Base-by-base conservation (phyloP, 108 stramenopile species). In the Aurantiochytrium sp. region DNA sequence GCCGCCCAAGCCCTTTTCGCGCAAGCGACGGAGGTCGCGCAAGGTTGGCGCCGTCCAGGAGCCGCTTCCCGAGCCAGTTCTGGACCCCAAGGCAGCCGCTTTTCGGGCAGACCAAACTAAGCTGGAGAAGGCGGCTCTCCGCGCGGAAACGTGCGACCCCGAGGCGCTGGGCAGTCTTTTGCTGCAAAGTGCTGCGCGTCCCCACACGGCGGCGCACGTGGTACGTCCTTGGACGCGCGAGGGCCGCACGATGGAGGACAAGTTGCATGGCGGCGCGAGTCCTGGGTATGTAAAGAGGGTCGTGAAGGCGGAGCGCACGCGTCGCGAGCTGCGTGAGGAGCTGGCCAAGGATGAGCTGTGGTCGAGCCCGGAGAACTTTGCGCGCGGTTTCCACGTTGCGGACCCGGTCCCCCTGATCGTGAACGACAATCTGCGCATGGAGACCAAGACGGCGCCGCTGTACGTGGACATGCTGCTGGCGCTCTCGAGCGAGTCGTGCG, bases 351-450 rank as follows among this genome's bases (percentile, higher is more conserved):
- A 41, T 1, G 45, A 81, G n/a, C 6, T 48, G 45, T 81, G 73
- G 73, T 48, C 73, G 30, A 2, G 45, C 30, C 73, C 73, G n/a
- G 45, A 48, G 10, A 24, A 41, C n/a, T 81, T 81, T 48, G 42
- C 45, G 39, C 39, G 45, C 15, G 45, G 42, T 17, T 81, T 81
- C 2, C 42, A 81, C 8, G 73, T 81, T 2, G n/a, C 73, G 24
- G 73, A 81, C 32, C 73, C 73, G 0, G 73, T 81, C 24, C 73
- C 73, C 0, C 42, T 81, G 24, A 81, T 81, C 73, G 73, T 81
- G 42, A 81, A 81, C 17, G 73, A 81, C 39, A 81, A 41, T 48
- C n/a, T 81, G 27, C 73, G 73, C 45, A 81, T 81, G 73, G 73
- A 81, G 3, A 48, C 45, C 42, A 81, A 81, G n/a, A 81, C 45